Base-by-base conservation (phyloP, 805 yeast species). In the Monosporozyma yasuniensis region DNA sequence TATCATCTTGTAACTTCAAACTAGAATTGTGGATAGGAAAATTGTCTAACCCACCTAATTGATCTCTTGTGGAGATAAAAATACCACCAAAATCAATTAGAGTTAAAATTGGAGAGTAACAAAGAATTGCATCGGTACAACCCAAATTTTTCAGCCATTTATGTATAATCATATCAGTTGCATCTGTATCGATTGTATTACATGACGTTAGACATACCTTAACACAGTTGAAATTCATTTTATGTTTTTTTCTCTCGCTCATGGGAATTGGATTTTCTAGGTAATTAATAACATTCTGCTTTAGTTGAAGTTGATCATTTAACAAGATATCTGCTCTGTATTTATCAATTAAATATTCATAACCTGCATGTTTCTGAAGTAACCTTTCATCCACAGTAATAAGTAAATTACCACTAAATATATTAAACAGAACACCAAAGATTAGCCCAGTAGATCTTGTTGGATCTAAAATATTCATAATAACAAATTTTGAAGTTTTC, bases 51-150 rank as follows among this genome's bases (percentile, higher is more conserved):
- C 56, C 55, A 5, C 68, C 68, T 14, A 90, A 70, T 88, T 96
- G 91, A 65, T 93, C 99, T 56, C 95, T 75, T 76, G 89, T 78
- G 0, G 97, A 81, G 6, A 93, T 80, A 11, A 90, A 89, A 79
- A 91, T 87, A 2, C 99, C 99, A 32, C 99, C 99, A 60, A 89
- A 95, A 62, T 93, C 99, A 55, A 86, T 80, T 46, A 93, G 70
- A 0, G 96, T 85, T 42, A 93, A 72, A 72, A 93, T 77, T 0
- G 99, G 99, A 0, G 96, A 83, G 27, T 89, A 83, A 4, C 88
- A 86, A 47, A 80, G 78, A 35, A 84, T 76, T 0, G 95, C 83
- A 48, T 77, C 78, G 49, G 72, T 76, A 60, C 95, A 88, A 0
- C 99, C 99, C 48, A 93, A 67, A 2, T 98, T 97, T 55, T 82